Evolutionary conservation across 768 basidiomycete species (phyloP).

Genomic region (Mycena rebaudengoi): DNA sequence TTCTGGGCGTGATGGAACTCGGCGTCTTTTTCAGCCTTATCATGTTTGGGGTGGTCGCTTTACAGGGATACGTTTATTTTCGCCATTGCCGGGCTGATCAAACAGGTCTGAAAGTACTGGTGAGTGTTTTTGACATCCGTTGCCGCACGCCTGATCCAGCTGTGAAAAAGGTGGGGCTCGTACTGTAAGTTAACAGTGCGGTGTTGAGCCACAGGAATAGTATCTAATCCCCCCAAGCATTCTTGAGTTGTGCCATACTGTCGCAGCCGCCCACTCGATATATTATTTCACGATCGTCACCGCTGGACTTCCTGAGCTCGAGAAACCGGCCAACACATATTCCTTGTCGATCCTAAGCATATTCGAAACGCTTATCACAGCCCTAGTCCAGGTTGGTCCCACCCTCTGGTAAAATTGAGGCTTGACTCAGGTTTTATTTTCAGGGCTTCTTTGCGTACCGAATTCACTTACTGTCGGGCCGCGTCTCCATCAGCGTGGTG

Average conservation of each 20-base stretch:
- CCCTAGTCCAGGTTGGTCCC: slow-evolving; percentile 10
- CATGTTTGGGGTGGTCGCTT: slow-evolving; percentile 16
- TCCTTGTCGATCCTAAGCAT: slow-evolving; percentile 32
- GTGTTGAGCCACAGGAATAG: not conserved
- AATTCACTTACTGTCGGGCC: slow-evolving; percentile 36
- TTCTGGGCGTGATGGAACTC: slow-evolving; percentile 19
- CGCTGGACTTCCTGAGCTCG: slow-evolving; percentile 31
- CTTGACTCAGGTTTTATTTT: not conserved
- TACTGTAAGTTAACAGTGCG: slow-evolving; percentile 5
- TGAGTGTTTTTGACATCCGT: no score
- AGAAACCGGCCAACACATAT: slow-evolving; percentile 25
- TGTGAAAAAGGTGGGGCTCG: not conserved
- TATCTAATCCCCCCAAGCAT: not conserved
- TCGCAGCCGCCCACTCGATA: slow-evolving; percentile 31
- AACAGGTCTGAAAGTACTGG: slow-evolving; percentile 10
- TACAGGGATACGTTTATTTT: slow-evolving; percentile 22
- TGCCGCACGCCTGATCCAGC: no score
- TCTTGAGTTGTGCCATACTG: slow-evolving; percentile 21
- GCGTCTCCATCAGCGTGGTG: slow-evolving; percentile 32
- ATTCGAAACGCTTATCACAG: slow-evolving; percentile 36
- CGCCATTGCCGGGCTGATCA: slow-evolving; percentile 1
- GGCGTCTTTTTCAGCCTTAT: slow-evolving; percentile 20
- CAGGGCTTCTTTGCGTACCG: slow-evolving; percentile 45
- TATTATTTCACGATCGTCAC: slow-evolving; percentile 40
- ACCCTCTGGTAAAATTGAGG: not conserved